phyloP scores from a whole-genome alignment of 192 early-diverging fungal species.

The Linnemannia schmuckeri region DNA sequence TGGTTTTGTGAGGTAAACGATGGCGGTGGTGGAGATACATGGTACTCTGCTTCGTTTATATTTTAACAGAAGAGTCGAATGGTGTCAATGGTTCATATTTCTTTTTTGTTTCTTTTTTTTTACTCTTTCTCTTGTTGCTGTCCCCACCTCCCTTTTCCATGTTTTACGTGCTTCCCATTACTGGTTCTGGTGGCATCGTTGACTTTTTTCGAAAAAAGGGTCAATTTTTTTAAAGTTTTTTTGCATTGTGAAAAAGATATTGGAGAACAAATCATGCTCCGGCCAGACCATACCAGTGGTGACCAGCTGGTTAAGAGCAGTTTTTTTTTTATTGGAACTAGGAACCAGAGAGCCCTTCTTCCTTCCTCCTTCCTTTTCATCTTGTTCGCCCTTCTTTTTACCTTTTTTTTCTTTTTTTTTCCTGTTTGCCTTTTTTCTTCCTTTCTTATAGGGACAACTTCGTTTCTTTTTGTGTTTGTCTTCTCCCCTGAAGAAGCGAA shows the following conservation, averaged over 20 bases:
- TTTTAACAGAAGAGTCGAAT: not conserved
- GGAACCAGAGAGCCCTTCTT: slow-evolving; percentile 17
- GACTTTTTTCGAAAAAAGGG: not conserved
- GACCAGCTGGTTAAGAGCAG: slow-evolving; percentile 5
- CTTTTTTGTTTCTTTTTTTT: not conserved
- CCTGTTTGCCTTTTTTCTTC: not conserved
- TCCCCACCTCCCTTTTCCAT: not conserved
- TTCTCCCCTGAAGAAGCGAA: not conserved
- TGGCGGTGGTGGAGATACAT: not conserved
- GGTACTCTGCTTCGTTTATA: not conserved
- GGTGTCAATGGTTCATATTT: not conserved
- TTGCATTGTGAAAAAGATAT: slow-evolving; percentile 13
- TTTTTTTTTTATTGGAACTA: slow-evolving; percentile 12
- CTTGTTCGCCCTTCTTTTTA: not conserved
- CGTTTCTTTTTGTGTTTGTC: not conserved
- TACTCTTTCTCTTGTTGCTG: not conserved
- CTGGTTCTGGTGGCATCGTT: not conserved
- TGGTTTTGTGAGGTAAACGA: not conserved
- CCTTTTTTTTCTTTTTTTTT: not conserved
- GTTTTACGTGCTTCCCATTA: not conserved
- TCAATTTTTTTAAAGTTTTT: slow-evolving; percentile 21
- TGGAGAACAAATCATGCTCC: slow-evolving; percentile 47
- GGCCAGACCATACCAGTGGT: slow-evolving; percentile 8
- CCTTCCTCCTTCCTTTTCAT: not conserved
- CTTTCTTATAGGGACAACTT: slow-evolving; percentile 1